These are phyloP conservation scores for Acer yangbiense DNA, from an alignment of 345 rosid species.

Conservation along the genomic window DNA sequence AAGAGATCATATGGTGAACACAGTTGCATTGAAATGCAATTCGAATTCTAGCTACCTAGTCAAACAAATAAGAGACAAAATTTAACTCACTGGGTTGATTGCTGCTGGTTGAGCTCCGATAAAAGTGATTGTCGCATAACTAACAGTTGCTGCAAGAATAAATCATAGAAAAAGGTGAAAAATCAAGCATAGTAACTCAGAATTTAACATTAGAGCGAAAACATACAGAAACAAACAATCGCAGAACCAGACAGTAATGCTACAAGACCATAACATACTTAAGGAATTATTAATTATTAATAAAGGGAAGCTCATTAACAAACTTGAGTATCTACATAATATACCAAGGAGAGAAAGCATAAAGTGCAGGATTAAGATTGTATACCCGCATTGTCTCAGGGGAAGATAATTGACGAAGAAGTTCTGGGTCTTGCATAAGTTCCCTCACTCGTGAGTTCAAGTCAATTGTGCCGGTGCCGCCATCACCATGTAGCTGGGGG, in stretches of 20 bases:
- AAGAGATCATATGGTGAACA: background rate
- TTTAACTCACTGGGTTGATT: slow-evolving; percentile 51
- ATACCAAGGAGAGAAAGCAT: background rate
- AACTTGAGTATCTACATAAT: background rate
- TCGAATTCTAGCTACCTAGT: background rate
- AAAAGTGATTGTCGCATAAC: slow-evolving; percentile 60
- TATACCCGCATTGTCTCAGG: slow-evolving; percentile 72
- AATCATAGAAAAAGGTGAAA: slow-evolving; percentile 9
- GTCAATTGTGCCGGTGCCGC: slow-evolving; percentile 38
- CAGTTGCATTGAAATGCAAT: background rate
- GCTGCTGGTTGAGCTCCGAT: slow-evolving; percentile 53
- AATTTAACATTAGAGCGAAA: no score
- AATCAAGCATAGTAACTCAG: background rate
- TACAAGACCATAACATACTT: background rate
- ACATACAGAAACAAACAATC: background rate
- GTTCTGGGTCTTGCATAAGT: slow-evolving; percentile 68
- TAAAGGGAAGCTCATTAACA: background rate
- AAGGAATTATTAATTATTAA: background rate
- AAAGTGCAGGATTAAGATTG: background rate
- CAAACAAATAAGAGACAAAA: background rate
- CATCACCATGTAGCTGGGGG: no score
- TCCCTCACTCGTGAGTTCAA: slow-evolving; percentile 66
- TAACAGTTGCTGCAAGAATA: slow-evolving; percentile 53
- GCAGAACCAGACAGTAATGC: background rate
- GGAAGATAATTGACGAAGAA: slow-evolving; percentile 66